These are phyloP conservation scores for Diaporthe amygdali DNA, from an alignment of 2,329 filamentous ascomycete genomes.

Conservation along the genomic window DNA sequence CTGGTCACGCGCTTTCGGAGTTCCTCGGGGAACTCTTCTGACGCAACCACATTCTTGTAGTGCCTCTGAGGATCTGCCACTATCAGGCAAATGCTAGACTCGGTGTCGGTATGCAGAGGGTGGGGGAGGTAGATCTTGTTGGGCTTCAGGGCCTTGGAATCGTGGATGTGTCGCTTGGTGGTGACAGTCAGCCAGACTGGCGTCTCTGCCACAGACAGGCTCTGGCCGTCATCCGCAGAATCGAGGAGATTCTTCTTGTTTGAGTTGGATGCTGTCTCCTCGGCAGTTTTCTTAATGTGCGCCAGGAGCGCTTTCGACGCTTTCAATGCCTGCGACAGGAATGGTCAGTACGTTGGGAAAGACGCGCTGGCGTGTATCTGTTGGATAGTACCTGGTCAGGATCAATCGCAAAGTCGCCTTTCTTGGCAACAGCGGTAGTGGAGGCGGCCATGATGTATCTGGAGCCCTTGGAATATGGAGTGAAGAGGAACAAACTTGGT, in stretches of 20 bases:
- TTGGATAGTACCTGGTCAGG: constrained; percentile 37
- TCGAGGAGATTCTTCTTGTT: constrained; percentile 63
- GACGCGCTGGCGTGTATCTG: not conserved
- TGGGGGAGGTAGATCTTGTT: constrained; percentile 82
- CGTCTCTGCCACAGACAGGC: constrained; percentile 46
- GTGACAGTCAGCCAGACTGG: constrained; percentile 68
- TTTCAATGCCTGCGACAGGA: constrained; percentile 58
- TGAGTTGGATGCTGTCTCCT: constrained; percentile 49
- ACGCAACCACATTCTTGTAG: constrained; percentile 87
- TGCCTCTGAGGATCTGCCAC: constrained; percentile 80
- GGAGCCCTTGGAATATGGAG: not conserved
- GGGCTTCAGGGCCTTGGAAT: constrained; percentile 82
- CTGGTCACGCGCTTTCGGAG: constrained; percentile 72
- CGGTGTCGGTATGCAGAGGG: constrained; percentile 70
- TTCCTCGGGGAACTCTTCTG: constrained; percentile 71
- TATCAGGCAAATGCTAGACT: constrained; percentile 82
- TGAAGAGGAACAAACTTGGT: not conserved
- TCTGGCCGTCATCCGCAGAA: constrained; percentile 49
- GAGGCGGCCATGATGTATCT: constrained; percentile 38
- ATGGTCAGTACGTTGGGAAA: constrained; percentile 15
- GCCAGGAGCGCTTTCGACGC: constrained; percentile 67
- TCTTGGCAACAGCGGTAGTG: constrained; percentile 35
- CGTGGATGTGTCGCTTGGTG: constrained; percentile 69
- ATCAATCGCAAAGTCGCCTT: constrained; percentile 39
- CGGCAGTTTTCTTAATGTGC: constrained; percentile 63